These are phyloP conservation scores for Penicillium subrubescens DNA, from an alignment of 495 filamentous ascomycete genomes.

Conservation along the genomic window DNA sequence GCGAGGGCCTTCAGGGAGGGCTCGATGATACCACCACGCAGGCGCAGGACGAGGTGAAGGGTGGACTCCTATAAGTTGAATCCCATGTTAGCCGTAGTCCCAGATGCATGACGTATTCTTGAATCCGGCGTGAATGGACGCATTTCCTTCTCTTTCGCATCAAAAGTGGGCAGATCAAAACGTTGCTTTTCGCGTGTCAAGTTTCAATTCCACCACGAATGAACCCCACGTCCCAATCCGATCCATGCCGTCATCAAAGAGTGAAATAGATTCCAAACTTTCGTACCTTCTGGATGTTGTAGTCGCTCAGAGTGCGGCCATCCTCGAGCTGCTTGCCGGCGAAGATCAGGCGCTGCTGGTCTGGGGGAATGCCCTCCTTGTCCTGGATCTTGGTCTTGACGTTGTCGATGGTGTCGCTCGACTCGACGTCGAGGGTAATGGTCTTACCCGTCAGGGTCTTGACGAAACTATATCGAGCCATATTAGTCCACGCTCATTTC, in stretches of 20 bases:
- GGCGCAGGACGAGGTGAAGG: constrained; percentile 97
- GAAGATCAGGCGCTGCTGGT: constrained; percentile 99
- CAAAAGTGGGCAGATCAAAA: neutral
- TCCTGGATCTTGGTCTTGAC: constrained; percentile 98
- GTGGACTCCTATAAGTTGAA: constrained; percentile 78
- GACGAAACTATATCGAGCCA: constrained; percentile 72
- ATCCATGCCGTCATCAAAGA: constrained; percentile 13
- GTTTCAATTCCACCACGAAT: constrained; percentile 8
- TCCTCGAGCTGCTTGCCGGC: constrained; percentile 99
- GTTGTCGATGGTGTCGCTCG: constrained; percentile 98
- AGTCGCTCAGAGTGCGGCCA: constrained; percentile 96
- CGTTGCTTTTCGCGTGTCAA: neutral
- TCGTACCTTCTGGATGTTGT: constrained; percentile 99
- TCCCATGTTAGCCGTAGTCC: constrained; percentile 30
- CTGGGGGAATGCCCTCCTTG: constrained; percentile 99
- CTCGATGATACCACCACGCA: constrained; percentile 99
- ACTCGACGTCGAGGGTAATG: constrained; percentile 99
- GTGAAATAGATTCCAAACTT: constrained; percentile 5
- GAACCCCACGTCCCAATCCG: constrained; percentile 2
- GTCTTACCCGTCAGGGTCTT: constrained; percentile 99
- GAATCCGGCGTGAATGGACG: constrained; percentile 2
- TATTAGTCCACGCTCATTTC: constrained; percentile 39
- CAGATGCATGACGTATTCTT: constrained; percentile 4
- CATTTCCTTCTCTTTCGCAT: constrained; percentile 18
- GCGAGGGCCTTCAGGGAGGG: constrained; percentile 98